Base-by-base conservation (phyloP, 2,329 filamentous ascomycete species). In the Pseudogymnoascus sp. region DNA sequence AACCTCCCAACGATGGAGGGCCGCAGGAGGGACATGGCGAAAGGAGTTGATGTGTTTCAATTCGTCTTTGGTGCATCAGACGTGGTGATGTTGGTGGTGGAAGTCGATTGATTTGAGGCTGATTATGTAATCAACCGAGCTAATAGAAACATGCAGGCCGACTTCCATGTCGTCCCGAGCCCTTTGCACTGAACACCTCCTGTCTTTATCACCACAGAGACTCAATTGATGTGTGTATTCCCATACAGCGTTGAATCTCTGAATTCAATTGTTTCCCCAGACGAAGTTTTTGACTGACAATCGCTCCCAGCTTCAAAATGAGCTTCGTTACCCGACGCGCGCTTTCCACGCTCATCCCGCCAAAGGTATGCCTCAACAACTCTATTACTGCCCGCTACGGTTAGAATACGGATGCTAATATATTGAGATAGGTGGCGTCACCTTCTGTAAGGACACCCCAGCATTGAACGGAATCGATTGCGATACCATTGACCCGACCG, bases 281-380 rank as follows among this genome's bases (percentile, higher is more conserved):
- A 61, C 21, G 36, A 19, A 61, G n/a, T 41, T 41, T 73, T 79
- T 77, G 69, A 75, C 65, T 31, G 64, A 28, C 16, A 16, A 37
- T 11, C 34, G 10, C 63, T 78, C 75, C 72, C 11, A 57, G 51
- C 71, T 74, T 78, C 84, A 91, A 81, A 80, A 97, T 96, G 93
- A 96, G 92, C 85, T 95, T 88, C 86, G 85, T 96, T 76, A 86
- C 88, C 76, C 90, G 90, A 81, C 88, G 93, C 82, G 90, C 86
- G 85, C 89, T 97, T 77, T 98, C 95, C 78, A 96, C 96, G 84
- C 89, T 99, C 80, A 97, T 99, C 75, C 96, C 96, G 73, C 95
- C 96, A 76, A 99, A 99, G 92, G 93, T 96, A 83, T 73, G 83
- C 72, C 67, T 66, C 62, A 61, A 61, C 34, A 61, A 39, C 60